Conservation (phyloP, 495 filamentous ascomycete genomes). For the Glarea lozoyensis region DNA sequence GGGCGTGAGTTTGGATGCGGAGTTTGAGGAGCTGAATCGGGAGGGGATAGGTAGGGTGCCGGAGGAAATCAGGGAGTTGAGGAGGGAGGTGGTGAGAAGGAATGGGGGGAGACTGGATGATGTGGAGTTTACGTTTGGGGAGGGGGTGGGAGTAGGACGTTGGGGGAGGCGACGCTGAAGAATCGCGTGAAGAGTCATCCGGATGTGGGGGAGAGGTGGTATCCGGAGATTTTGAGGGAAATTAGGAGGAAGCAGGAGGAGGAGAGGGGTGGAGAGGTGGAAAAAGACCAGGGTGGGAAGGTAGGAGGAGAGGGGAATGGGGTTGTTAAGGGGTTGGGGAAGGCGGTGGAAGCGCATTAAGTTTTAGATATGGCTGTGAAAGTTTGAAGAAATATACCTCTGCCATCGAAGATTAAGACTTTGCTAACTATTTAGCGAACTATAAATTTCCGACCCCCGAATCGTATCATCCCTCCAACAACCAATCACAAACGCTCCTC, state of each 20-base stretch:
- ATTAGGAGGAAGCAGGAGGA: conserved; percentile 37
- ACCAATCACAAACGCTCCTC: no score
- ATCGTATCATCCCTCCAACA: no score
- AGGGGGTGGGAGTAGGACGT: conserved; percentile 47
- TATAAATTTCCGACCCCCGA: no score
- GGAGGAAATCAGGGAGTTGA: conserved; percentile 47
- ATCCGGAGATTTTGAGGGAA: conserved; percentile 56
- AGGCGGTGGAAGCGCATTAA: conserved; percentile 33
- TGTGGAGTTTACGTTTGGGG: conserved; percentile 73
- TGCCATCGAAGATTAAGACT: no score
- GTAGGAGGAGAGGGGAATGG: conserved; percentile 16
- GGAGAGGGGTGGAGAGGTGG: conserved; percentile 21
- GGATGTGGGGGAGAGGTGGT: conserved; percentile 83
- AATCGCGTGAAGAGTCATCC: conserved; percentile 88
- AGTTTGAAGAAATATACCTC: no score
- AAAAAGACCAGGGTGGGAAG: conserved; percentile 9
- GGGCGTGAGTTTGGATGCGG: conserved; percentile 73
- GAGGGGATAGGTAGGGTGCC: conserved; percentile 56
- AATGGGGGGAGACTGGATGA: conserved; percentile 51
- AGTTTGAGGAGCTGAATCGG: conserved; percentile 64
- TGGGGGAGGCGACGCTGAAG: conserved; percentile 76
- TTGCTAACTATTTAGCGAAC: no score
- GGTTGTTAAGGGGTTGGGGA: conserved; percentile 15
- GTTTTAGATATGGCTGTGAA: no score
- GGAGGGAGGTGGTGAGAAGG: conserved; percentile 36